Base-by-base conservation (phyloP, 805 yeast genomes). In the Spathaspora hagerdaliae region DNA sequence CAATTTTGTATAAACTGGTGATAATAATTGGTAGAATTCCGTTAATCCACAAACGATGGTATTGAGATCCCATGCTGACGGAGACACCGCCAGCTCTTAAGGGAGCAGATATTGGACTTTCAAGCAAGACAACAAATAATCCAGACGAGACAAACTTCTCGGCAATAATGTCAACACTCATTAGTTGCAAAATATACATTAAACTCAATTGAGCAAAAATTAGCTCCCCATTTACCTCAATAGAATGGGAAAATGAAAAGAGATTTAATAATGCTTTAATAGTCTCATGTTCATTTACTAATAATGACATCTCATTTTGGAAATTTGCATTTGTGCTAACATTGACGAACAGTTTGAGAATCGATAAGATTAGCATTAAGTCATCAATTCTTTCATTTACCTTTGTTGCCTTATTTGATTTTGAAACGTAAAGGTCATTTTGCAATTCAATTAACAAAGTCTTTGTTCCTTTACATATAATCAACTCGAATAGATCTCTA, bases 11-110 rank as follows among this genome's bases (percentile, higher is more conserved):
- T 35, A 88, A 58, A 12, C 87, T 63, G 1, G 78, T 68, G 41
- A 87, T 65, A 15, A 85, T 66, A 5, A 87, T 78, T 0, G 94
- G 82, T 29, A 91, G 68, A 13, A 91, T 64, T 1, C 96, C 96
- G 55, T 83, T 81, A n/a, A 81, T 77, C 97, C 97, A 91, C n/a
- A 87, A 69, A 43, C 78, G 74, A 60, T 90, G 92, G 47, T 86
- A 64, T 40, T 78, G 76, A 0, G 87, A 76, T 3, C 78, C 61
- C 0, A 64, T 56, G 34, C 71, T 73, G 2, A 86, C 75, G 11
- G 73, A 67, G 2, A 87, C 63, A 7, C 75, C 75, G 0, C 96
- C 96, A 5, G 74, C 69, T 57, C 84, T 88, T 36, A 91, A 79
- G 1, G 73, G 72, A 26, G 73, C 63, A 0, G 96, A 84, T 1